Conservation (phyloP, 176 grass and related monocot species). For the maize (Zea mays) region Zm-B73-REFERENCE-NAM-5.0 NC_050096.1:202092501-202093000, state of each 20-base stretch:
- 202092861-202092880: slow-evolving; percentile 24
- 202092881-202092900: background rate
- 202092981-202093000: slow-evolving; percentile 79
- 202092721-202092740: slow-evolving; percentile 53
- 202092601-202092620: slow-evolving; percentile 36
- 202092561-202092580: slow-evolving; percentile 38
- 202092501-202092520: slow-evolving; percentile 57
- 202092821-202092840: slow-evolving; percentile 59
- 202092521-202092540: slow-evolving; percentile 34
- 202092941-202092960: slow-evolving; percentile 57
- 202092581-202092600: background rate
- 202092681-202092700: slow-evolving; percentile 64
- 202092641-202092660: slow-evolving; percentile 81
- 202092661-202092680: slow-evolving; percentile 78
- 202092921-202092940: slow-evolving; percentile 68
- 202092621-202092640: slow-evolving; percentile 75
- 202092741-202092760: slow-evolving; percentile 39
- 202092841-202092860: slow-evolving; percentile 50
- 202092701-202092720: slow-evolving; percentile 65
- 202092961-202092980: slow-evolving; percentile 90
- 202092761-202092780: background rate
- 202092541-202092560: slow-evolving; percentile 18
- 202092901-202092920: slow-evolving; percentile 44
- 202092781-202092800: slow-evolving; percentile 47
- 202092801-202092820: slow-evolving; percentile 74